Conservation (phyloP, 164 flowering plant species). For the Berberis vulgaris region DNA sequence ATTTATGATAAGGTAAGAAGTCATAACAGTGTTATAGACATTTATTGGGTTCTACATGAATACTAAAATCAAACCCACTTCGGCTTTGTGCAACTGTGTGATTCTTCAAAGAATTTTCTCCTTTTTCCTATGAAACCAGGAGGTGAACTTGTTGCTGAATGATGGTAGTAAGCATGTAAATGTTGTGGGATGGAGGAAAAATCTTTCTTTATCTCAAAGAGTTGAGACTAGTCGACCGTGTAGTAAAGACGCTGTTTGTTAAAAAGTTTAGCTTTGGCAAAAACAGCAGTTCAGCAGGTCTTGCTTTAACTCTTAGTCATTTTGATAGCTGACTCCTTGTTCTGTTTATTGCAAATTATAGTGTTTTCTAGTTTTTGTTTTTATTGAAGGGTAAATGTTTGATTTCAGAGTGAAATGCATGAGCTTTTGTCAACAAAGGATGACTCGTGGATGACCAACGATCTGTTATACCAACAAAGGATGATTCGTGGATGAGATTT, state of each 20-base stretch:
- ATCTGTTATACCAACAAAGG: constrained; percentile 50
- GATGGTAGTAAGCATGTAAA: constrained; percentile 98
- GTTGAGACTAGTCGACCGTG: constrained; percentile 88
- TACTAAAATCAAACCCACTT: background rate
- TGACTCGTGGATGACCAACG: constrained; percentile 94
- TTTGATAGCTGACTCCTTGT: background rate
- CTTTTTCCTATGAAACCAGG: constrained; percentile 36
- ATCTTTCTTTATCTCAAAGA: constrained; percentile 57
- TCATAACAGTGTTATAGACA: background rate
- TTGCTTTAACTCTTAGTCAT: background rate
- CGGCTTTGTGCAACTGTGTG: background rate
- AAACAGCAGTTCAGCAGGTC: constrained; percentile 75
- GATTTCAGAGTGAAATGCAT: constrained; percentile 77
- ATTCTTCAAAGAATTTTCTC: background rate
- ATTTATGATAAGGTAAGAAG: constrained; percentile 81
- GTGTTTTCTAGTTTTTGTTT: background rate
- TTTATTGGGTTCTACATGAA: background rate
- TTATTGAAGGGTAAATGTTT: constrained; percentile 13
- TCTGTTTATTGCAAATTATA: background rate
- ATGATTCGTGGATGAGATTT: constrained; percentile 57
- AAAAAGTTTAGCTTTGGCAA: constrained; percentile 89
- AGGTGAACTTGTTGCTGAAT: constrained; percentile 93
- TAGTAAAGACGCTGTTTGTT: constrained; percentile 81
- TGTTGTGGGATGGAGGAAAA: constrained; percentile 86
- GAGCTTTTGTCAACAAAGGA: constrained; percentile 88